phyloP scores from a whole-genome alignment of 768 basidiomycete species.

The Lactarius deliciosus region DNA sequence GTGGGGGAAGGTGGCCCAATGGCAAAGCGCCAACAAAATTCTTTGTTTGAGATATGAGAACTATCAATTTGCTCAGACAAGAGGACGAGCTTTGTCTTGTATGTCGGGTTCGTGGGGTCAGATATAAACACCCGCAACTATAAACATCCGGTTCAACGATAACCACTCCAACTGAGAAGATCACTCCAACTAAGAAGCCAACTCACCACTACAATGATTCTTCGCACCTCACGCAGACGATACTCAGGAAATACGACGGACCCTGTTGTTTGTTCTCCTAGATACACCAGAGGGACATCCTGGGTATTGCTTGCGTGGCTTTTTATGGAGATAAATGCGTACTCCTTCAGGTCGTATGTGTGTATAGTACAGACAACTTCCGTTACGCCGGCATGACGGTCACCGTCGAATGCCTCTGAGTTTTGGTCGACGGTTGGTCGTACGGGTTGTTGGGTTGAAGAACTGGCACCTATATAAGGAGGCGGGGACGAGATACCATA shows the following conservation, averaged over 20 bases:
- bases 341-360: conserved; percentile 2
- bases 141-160: background rate
- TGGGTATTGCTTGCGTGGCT: conserved; percentile 10
- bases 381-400: background rate
- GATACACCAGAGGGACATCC: conserved; percentile 4
- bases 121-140: conserved; percentile 9
- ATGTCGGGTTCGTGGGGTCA: background rate
- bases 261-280: conserved; percentile 22
- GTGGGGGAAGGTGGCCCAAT: background rate
- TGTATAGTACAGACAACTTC: background rate
- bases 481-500: background rate
- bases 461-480: background rate
- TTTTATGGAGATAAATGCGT: conserved; percentile 7
- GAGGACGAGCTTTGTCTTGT: conserved; percentile 7
- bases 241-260: conserved; percentile 8
- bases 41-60: background rate
- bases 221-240: conserved; percentile 8
- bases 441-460: background rate
- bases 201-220: conserved; percentile 23
- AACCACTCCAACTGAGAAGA: no score
- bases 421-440: background rate
- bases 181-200: no score
- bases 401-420: background rate
- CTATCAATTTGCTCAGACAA: conserved; percentile 8
- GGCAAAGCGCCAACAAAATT: conserved; percentile 17